Conservation (phyloP, 1,284 basidiomycete genomes). For the Ceratobasidium papillatum region DNA sequence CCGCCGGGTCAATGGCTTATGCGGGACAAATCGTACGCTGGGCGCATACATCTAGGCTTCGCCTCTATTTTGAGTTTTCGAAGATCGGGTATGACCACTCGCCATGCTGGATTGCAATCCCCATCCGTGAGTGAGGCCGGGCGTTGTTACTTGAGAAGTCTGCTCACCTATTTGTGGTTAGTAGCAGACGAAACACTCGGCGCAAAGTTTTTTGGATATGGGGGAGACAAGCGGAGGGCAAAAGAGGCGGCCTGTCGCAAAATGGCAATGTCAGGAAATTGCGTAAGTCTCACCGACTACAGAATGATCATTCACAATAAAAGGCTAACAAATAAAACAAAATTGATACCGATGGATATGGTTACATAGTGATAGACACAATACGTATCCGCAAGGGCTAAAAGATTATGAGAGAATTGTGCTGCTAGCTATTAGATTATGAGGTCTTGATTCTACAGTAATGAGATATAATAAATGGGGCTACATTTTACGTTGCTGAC, state of each 20-base stretch:
- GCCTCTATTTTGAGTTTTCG: background rate
- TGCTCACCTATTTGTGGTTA: background rate
- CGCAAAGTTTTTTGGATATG: slow-evolving; percentile 8
- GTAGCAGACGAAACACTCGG: slow-evolving; percentile 3
- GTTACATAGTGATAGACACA: too few species aligned
- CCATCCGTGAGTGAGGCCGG: background rate
- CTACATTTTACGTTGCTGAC: too few species aligned
- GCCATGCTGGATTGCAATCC: slow-evolving; percentile 25
- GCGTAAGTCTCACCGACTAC: too few species aligned
- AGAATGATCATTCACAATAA: too few species aligned
- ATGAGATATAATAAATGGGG: too few species aligned
- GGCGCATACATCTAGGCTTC: background rate
- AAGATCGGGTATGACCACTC: slow-evolving; percentile 11
- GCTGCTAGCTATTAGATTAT: too few species aligned
- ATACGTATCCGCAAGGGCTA: too few species aligned
- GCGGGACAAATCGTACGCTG: slow-evolving; percentile 16
- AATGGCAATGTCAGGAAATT: slow-evolving; percentile 26
- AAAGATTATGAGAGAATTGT: too few species aligned
- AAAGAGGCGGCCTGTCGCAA: slow-evolving; percentile 30
- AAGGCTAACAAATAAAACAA: too few species aligned
- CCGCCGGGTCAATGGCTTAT: slow-evolving; percentile 4
- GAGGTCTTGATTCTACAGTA: too few species aligned
- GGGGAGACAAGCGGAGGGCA: slow-evolving; percentile 1
- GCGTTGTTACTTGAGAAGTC: background rate
- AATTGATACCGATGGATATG: too few species aligned